Percentiles rank a stretch among this genome's conserved stretches.
phyloP scores from a whole-genome alignment of 176 grass and related monocot genomes.

The Miscanthus lutarioriparius region DNA sequence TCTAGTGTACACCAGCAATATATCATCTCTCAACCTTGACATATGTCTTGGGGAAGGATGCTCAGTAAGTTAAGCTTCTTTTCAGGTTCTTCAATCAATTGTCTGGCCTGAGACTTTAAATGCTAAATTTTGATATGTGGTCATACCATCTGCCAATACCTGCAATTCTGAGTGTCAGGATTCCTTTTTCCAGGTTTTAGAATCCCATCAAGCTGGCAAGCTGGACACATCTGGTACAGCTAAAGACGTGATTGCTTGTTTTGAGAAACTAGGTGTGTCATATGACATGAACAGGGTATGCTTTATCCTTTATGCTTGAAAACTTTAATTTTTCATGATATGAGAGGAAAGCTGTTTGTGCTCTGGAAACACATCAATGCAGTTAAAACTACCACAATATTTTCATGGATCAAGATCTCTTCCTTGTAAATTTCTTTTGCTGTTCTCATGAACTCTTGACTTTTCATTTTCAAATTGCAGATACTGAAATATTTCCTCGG shows the following conservation, averaged over 20 bases:
- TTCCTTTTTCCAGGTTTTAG: constrained; percentile 62
- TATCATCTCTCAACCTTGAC: neutral
- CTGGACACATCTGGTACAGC: constrained; percentile 75
- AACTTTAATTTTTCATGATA: neutral
- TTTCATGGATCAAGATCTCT: neutral
- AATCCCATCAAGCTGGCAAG: constrained; percentile 90
- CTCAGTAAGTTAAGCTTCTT: constrained; percentile 7
- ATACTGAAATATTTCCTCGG: neutral
- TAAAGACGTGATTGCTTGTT: constrained; percentile 71
- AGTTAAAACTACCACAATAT: neutral
- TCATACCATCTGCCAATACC: neutral
- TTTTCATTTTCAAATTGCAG: neutral
- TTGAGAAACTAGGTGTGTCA: constrained; percentile 67
- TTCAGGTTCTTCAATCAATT: neutral
- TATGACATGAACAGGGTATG: constrained; percentile 68
- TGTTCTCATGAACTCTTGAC: neutral
- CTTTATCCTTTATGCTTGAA: neutral
- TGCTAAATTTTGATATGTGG: neutral
- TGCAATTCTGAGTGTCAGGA: constrained; percentile 11
- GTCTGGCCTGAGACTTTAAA: neutral
- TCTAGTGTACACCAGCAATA: neutral
- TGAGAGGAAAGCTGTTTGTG: neutral
- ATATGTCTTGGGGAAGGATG: neutral
- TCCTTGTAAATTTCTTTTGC: constrained; percentile 1
- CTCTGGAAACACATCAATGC: neutral